A percentile compares a stretch with the other conserved stretches of the same genome.
These are phyloP conservation scores for Blastomyces silverae DNA, from an alignment of 2,329 filamentous ascomycete species.

Conservation along the genomic window DNA sequence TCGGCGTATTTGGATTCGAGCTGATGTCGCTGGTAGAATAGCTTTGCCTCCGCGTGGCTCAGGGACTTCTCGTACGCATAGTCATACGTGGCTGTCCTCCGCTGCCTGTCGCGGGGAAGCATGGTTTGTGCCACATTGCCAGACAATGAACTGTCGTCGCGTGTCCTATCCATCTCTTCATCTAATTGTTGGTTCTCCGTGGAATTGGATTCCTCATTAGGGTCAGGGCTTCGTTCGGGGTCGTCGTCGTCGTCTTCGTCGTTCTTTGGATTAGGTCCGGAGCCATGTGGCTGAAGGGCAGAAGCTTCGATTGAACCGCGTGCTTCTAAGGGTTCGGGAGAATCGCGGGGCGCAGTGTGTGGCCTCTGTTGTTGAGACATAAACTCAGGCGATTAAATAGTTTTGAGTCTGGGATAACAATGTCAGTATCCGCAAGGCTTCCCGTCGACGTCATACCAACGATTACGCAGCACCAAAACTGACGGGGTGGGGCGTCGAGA, in stretches of 20 bases:
- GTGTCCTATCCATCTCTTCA: constrained; percentile 9
- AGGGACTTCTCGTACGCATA: constrained; percentile 89
- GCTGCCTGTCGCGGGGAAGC: constrained; percentile 42
- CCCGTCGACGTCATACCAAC: background rate
- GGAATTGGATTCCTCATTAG: background rate
- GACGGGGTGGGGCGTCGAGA: background rate
- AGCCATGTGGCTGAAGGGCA: background rate
- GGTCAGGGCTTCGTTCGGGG: background rate
- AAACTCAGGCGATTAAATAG: background rate
- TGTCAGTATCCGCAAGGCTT: background rate
- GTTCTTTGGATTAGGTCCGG: too few relatives aligned
- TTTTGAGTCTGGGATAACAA: background rate
- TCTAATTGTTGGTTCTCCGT: constrained; percentile 1
- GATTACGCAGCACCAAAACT: background rate
- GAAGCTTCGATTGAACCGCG: background rate
- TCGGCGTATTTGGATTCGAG: constrained; percentile 48
- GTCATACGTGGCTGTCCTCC: constrained; percentile 83
- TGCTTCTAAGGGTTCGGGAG: background rate
- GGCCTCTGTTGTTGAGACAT: constrained; percentile 9
- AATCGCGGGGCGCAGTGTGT: background rate
- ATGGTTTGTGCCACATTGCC: constrained; percentile 22
- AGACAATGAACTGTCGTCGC: constrained; percentile 15
- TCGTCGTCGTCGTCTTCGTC: too few relatives aligned
- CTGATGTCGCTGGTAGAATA: constrained; percentile 90
- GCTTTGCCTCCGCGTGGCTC: constrained; percentile 87